Conservation (phyloP, 805 yeast genomes). For the Candida berthetii region DNA sequence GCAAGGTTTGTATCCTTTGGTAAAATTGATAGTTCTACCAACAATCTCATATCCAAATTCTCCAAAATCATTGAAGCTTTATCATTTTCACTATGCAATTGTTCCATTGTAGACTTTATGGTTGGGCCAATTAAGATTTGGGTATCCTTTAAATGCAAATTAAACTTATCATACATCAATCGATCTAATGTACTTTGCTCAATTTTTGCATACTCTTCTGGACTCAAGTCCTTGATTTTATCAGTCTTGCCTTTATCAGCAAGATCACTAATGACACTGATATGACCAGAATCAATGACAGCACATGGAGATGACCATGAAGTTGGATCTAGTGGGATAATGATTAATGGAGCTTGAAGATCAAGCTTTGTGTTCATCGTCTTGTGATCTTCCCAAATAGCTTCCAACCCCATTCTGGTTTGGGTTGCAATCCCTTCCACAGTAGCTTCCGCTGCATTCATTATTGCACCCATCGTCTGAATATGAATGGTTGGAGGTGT, state of each 20-base stretch:
- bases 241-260: conserved; percentile 65
- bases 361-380: conserved; percentile 82
- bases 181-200: conserved; percentile 27
- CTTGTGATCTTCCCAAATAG: conserved; percentile 91
- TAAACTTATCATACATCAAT: conserved; percentile 86
- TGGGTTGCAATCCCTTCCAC: conserved; percentile 87
- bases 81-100: conserved; percentile 42
- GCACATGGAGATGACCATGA: conserved; percentile 84
- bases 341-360: conserved; percentile 87
- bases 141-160: conserved; percentile 72
- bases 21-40: conserved; percentile 77
- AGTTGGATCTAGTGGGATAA: conserved; percentile 76
- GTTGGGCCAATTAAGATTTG: conserved; percentile 84
- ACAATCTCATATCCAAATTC: conserved; percentile 64
- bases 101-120: conserved; percentile 70
- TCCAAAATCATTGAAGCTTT: conserved; percentile 59
- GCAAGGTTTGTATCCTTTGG: conserved; percentile 77
- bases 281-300: conserved; percentile 93
- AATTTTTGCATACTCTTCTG: conserved; percentile 64
- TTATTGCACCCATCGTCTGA: conserved; percentile 84
- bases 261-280: conserved; percentile 74
- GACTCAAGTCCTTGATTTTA: conserved; percentile 57
- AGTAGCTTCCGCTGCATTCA: conserved; percentile 93
- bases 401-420: conserved; percentile 87
- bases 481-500: conserved; percentile 80